Base-by-base conservation (phyloP, 306 rosid genomes). In the Corylus avellana region DNA sequence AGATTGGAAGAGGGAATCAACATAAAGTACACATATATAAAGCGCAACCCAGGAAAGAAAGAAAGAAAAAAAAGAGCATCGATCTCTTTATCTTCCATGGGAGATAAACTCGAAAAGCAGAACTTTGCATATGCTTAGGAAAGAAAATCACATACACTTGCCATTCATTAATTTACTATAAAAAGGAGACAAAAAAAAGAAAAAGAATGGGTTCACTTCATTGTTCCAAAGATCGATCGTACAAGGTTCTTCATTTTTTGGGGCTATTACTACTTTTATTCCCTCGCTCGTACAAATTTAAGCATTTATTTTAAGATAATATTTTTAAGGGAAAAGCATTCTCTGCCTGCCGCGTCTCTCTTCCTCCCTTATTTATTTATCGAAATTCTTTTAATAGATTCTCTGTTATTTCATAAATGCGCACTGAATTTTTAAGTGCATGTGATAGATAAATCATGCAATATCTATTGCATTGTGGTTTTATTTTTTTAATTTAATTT, bases 311-410 rank as follows among this genome's bases (percentile, higher is more conserved):
- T 49, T 49, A 12, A 49, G 53, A 49, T 11, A 49, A 12, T 49
- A 17, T 22, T 10, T 4, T 17, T 17, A 46, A 10, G 0, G 20
- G 16, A 70, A 29, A 14, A 27, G 47, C 77, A 62, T 72, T 72
- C 46, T 20, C 77, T 47, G 69, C 76, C 53, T 71, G 77, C 82
- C 77, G 72, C 77, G 51, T 59, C 51, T 29, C 17, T 54, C 47
- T 44, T 4, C 16, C 49, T 13, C 47, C 14, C 13, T 6, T n/a
- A 18, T 18, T n/a, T 47, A 37, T 39, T 22, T 12, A 14, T 39
- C 22, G 55, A 4, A 11, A 68, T 35, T 48, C 50, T 78, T 78
- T 63, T 47, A 3, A 4, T 17, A 29, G 73, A 63, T 76, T 63
- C 20, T 32, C 44, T 12, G 13, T 17, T 12, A 35, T 32, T 61